Base-by-base conservation (phyloP, 2,329 filamentous ascomycete species). In the Exophiala sideris region DNA sequence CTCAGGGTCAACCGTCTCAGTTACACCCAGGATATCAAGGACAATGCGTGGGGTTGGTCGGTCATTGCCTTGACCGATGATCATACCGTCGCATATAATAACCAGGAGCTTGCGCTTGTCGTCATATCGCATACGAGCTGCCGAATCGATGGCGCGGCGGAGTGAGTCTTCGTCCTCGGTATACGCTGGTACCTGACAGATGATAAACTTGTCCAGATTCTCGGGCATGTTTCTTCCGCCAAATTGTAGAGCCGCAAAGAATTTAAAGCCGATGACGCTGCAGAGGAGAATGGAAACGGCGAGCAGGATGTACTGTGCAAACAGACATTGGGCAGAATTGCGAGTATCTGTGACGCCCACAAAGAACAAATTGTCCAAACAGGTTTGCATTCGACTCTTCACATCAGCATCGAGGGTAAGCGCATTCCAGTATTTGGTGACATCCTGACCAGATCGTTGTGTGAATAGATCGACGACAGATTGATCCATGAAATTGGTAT, bases 151-250 rank as follows among this genome's bases (percentile, higher is more conserved):
- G 55, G 94, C 94, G 78, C 92, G 91, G 51, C 94, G 90, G 21
- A 99, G 80, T 34, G 92, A 97, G 0, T 99, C 95, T 71, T 99
- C 95, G 68, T 97, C 94, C 76, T 99, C 94, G 0, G 94, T 99
- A 67, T 99, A 99, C 1, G 91, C 94, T 0, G 94, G 94, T 56
- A 99, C 92, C 71, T 96, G 95, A 68, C 90, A 95, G 73, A 99
- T 96, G 70, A 99, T 80, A 70, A 99, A 99, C 70, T 99, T 99
- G 74, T 99, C 94, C 29, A 99, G 82, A 68, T 96, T 94, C 73
- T 99, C 94, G 0, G 94, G 95, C 35, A 92, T 76, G 60, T 89
- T 96, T 76, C 95, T 96, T 64, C 81, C 85, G 41, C 89, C 87
- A 66, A 99, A 99, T 67, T 99, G 94, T 54, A 99, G 79, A 6